These are phyloP conservation scores for Fistulifera pelliculosa DNA, from an alignment of 108 stramenopile species.

Conservation along the genomic window DNA sequence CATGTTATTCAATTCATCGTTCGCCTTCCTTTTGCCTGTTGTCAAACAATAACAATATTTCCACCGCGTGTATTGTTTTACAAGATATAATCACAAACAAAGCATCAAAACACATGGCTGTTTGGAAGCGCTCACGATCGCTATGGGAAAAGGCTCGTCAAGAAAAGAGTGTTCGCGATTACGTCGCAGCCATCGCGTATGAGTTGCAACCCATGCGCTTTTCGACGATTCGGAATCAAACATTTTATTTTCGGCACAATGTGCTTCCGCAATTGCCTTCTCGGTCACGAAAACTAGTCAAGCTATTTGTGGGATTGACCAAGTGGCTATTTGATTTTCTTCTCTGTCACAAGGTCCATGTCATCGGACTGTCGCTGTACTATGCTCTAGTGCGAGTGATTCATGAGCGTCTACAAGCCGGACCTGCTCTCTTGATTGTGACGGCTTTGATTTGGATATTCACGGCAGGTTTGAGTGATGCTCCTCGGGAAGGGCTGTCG, in stretches of 20 bases:
- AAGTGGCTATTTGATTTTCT: neutral
- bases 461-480: constrained; percentile 68
- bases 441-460: constrained; percentile 48
- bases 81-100: no score
- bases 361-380: constrained; percentile 18
- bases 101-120: neutral
- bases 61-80: no score
- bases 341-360: no score
- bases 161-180: neutral
- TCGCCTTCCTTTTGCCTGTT: no score
- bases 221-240: constrained; percentile 1
- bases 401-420: constrained; percentile 37
- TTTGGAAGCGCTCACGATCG: constrained; percentile 30
- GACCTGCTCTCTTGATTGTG: constrained; percentile 57
- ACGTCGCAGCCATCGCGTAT: constrained; percentile 43
- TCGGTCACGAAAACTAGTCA: no score
- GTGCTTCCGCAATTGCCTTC: neutral
- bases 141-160: constrained; percentile 45
- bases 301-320: neutral
- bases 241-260: neutral
- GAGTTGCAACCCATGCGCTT: constrained; percentile 72
- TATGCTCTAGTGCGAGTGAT: constrained; percentile 27
- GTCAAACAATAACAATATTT: no score
- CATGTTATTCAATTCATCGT: no score
- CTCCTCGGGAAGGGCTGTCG: constrained; percentile 32